phyloP scores from a whole-genome alignment of 768 basidiomycete species.

The Naganishia vaughanmartiniae region DNA sequence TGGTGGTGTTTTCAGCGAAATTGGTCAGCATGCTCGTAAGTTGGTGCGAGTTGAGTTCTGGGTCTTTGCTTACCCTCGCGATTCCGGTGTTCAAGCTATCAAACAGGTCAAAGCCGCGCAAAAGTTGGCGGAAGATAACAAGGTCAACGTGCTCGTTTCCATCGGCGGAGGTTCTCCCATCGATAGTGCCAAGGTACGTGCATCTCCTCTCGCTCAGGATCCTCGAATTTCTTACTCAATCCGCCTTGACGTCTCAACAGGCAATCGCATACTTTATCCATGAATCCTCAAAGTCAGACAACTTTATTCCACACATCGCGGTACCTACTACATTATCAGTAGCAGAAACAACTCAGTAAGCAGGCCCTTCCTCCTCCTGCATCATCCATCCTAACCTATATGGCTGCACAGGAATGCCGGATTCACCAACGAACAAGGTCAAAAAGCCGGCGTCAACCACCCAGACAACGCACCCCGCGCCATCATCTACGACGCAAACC shows the following conservation, averaged over 20 bases:
- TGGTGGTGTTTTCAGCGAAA: slow-evolving; percentile 62
- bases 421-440: slow-evolving; percentile 67
- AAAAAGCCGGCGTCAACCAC: slow-evolving; percentile 63
- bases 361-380: background rate
- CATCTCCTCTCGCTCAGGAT: background rate
- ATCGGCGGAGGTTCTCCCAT: slow-evolving; percentile 79
- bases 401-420: slow-evolving; percentile 65
- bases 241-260: background rate
- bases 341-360: slow-evolving; percentile 33
- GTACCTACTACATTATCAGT: slow-evolving; percentile 71
- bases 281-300: slow-evolving; percentile 57
- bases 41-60: background rate
- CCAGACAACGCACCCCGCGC: slow-evolving; percentile 64
- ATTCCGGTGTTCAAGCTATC: slow-evolving; percentile 28
- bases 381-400: background rate
- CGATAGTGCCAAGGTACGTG: slow-evolving; percentile 63
- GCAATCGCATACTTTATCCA: slow-evolving; percentile 64
- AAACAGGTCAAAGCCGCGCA: slow-evolving; percentile 32
- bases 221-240: background rate
- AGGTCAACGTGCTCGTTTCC: slow-evolving; percentile 68
- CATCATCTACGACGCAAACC: slow-evolving; percentile 72
- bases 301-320: slow-evolving; percentile 65
- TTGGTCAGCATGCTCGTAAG: slow-evolving; percentile 39
- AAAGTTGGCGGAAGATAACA: slow-evolving; percentile 41
- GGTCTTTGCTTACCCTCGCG: background rate